phyloP scores from a whole-genome alignment of 176 grass and related monocot species.

The Oryza officinalis region DNA sequence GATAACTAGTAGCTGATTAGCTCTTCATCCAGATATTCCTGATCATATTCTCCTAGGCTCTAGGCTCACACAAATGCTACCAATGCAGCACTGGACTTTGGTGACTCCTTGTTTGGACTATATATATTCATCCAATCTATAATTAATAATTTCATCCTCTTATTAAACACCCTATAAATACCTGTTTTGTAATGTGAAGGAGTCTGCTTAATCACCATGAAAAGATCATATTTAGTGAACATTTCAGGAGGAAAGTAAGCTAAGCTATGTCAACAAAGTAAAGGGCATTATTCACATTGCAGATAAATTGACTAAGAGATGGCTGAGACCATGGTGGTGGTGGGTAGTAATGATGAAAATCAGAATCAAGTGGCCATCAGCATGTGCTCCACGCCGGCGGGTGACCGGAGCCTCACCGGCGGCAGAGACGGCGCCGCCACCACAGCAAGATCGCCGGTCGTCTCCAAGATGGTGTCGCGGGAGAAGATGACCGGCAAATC shows the following conservation, averaged over 20 bases:
- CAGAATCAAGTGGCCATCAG: constrained; percentile 28
- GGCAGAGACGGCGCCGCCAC: not conserved
- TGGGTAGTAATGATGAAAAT: not conserved
- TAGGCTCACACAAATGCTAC: not conserved
- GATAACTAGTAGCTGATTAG: not conserved
- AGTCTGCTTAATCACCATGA: not conserved
- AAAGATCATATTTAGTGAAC: not conserved
- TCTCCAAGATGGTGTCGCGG: constrained; percentile 3
- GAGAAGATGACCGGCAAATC: not conserved
- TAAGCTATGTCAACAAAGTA: too few species aligned
- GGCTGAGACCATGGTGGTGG: not conserved
- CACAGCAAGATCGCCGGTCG: not conserved
- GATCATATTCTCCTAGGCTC: constrained; percentile 12
- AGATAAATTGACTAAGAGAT: not conserved
- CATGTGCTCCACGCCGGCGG: constrained; percentile 18
- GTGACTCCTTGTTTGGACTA: not conserved
- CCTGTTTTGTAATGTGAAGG: not conserved
- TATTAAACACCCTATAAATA: not conserved
- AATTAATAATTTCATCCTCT: not conserved
- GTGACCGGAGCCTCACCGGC: not conserved
- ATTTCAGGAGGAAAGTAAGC: not conserved
- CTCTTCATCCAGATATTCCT: not conserved
- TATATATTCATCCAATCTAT: not conserved
- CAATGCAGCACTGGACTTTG: not conserved
- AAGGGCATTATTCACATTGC: not conserved